phyloP scores from a whole-genome alignment of 768 basidiomycete genomes.

The Rossbeevera mucosa region DNA sequence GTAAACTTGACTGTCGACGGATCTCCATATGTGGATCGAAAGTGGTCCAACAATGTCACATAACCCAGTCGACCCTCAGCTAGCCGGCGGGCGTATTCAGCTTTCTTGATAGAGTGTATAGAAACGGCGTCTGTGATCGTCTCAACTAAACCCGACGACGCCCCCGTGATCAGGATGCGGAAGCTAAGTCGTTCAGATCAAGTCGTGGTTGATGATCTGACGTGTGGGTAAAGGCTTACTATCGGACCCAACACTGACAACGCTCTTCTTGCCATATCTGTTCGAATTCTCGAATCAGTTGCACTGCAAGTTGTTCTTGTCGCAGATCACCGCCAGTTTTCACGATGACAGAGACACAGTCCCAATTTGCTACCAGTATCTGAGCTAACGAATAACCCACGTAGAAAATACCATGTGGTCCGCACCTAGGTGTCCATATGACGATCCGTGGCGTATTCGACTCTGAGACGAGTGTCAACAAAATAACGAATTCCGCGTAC shows the following conservation, averaged over 20 bases:
- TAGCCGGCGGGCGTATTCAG: conserved; percentile 88
- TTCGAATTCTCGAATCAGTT: conserved; percentile 90
- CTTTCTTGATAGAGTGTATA: conserved; percentile 99
- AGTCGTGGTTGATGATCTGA: neutral
- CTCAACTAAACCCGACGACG: conserved; percentile 89
- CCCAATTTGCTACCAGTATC: conserved; percentile 57
- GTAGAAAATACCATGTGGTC: conserved; percentile 12
- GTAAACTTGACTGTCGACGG: conserved; percentile 81
- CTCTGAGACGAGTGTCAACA: conserved; percentile 36
- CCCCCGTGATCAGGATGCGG: conserved; percentile 92
- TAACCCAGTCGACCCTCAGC: conserved; percentile 77
- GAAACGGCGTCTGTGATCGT: conserved; percentile 98
- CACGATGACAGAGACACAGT: conserved; percentile 95
- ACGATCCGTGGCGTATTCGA: conserved; percentile 87
- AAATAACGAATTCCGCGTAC: neutral
- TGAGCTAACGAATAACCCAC: conserved; percentile 5
- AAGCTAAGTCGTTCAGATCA: conserved; percentile 53
- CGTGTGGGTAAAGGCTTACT: conserved; percentile 44
- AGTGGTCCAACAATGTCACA: conserved; percentile 90
- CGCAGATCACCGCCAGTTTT: conserved; percentile 96
- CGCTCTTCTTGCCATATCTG: conserved; percentile 94
- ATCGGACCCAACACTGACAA: conserved; percentile 89
- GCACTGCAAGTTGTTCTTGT: conserved; percentile 96
- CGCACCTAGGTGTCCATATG: conserved; percentile 90
- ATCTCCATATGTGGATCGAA: conserved; percentile 85